These are phyloP conservation scores for Calonectria crousiana DNA, from an alignment of 2,329 filamentous ascomycete species.

Conservation along the genomic window DNA sequence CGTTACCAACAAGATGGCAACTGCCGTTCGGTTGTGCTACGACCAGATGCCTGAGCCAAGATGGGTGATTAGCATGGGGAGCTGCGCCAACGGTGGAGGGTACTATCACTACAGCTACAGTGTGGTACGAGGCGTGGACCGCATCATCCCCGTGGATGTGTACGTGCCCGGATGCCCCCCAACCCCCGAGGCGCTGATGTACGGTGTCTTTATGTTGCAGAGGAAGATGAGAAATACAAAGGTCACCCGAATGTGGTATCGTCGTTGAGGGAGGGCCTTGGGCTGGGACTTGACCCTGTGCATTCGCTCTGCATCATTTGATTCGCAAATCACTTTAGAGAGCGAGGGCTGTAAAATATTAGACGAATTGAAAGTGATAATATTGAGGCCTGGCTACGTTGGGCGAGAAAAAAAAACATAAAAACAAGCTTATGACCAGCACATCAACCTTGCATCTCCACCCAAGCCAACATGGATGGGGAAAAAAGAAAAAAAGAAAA, in stretches of 20 bases:
- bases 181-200: conserved; percentile 61
- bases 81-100: conserved; percentile 78
- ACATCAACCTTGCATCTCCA: background rate
- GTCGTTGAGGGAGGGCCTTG: conserved; percentile 32
- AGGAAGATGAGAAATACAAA: conserved; percentile 73
- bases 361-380: background rate
- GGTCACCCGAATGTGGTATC: conserved; percentile 63
- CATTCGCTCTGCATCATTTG: background rate
- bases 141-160: conserved; percentile 76
- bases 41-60: conserved; percentile 76
- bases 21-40: conserved; percentile 72
- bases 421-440: background rate
- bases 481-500: background rate
- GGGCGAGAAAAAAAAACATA: background rate
- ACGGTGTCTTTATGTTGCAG: conserved; percentile 75
- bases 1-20: conserved; percentile 77
- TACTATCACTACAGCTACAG: conserved; percentile 82
- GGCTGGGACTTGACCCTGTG: too few relatives aligned
- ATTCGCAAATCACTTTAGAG: background rate
- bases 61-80: conserved; percentile 77
- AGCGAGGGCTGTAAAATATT: background rate
- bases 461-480: background rate
- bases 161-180: conserved; percentile 75
- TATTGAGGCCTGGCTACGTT: background rate
- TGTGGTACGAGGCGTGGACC: conserved; percentile 73